A percentile compares a stretch with the other conserved stretches of the same genome.
Conservation (phyloP, 2,329 filamentous ascomycete genomes). For the Eutypella sp. region DNA sequence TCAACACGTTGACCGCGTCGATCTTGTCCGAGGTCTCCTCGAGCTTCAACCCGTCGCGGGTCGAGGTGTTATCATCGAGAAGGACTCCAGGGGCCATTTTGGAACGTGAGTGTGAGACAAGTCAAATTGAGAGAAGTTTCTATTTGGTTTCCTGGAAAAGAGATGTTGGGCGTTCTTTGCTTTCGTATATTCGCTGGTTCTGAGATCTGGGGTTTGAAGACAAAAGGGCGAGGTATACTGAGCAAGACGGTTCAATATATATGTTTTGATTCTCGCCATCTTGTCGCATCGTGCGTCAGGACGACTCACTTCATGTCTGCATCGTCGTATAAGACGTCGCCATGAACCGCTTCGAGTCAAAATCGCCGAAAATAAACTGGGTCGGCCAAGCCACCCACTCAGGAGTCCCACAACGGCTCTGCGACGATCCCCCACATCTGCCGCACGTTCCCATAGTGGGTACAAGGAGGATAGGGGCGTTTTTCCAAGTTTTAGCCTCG, state of each 20-base stretch:
- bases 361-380: constrained; percentile 4
- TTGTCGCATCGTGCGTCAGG: no score
- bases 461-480: background rate
- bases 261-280: background rate
- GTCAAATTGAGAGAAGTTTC: background rate
- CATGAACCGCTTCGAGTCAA: background rate
- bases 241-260: background rate
- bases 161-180: no score
- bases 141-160: background rate
- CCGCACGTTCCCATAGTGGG: background rate
- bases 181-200: no score
- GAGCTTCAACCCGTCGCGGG: constrained; percentile 30
- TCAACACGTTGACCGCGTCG: constrained; percentile 52
- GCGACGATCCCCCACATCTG: background rate
- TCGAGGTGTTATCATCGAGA: constrained; percentile 19
- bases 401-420: background rate
- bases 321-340: no score
- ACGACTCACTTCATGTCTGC: no score
- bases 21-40: constrained; percentile 43
- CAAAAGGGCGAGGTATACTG: background rate
- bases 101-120: constrained; percentile 1
- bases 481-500: background rate
- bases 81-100: constrained; percentile 27
- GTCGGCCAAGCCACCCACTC: background rate
- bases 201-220: no score